phyloP scores from a whole-genome alignment of 1,284 basidiomycete genomes.

The Trametes pubescens region DNA sequence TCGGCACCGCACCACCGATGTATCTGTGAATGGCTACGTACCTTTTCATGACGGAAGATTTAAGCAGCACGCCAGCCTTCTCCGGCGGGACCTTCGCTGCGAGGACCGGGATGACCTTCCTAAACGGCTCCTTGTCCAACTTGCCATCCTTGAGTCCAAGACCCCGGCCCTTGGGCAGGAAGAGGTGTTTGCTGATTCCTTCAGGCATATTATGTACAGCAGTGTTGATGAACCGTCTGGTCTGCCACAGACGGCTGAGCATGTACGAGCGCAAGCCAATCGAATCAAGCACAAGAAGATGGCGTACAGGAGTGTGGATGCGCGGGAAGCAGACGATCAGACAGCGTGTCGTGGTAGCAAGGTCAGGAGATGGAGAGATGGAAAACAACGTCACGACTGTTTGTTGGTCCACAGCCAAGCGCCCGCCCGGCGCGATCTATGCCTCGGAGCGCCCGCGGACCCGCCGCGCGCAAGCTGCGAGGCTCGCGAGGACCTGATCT shows the following conservation, averaged over 20 bases:
- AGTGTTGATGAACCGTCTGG: slow-evolving; percentile 20
- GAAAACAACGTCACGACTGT: neutral
- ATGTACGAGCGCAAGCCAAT: slow-evolving; percentile 23
- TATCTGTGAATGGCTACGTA: slow-evolving; percentile 44
- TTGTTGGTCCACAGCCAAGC: slow-evolving; percentile 17
- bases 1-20: slow-evolving; percentile 15
- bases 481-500: slow-evolving; percentile 1
- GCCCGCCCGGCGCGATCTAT: neutral
- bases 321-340: slow-evolving; percentile 7
- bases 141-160: slow-evolving; percentile 50
- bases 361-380: slow-evolving; percentile 7
- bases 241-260: slow-evolving; percentile 29
- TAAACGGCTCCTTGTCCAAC: slow-evolving; percentile 73
- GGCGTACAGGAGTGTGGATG: neutral
- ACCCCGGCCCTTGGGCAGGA: slow-evolving; percentile 62
- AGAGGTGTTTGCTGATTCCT: slow-evolving; percentile 45
- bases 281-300: neutral
- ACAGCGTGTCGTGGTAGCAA: slow-evolving; percentile 1
- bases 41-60: slow-evolving; percentile 64
- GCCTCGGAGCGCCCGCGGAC: slow-evolving; percentile 13
- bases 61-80: slow-evolving; percentile 64
- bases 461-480: neutral
- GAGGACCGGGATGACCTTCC: slow-evolving; percentile 68
- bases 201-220: slow-evolving; percentile 32
- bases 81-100: slow-evolving; percentile 69